These are phyloP conservation scores for Leccinum ponderosum DNA, from an alignment of 1,284 basidiomycete genomes.

Conservation along the genomic window DNA sequence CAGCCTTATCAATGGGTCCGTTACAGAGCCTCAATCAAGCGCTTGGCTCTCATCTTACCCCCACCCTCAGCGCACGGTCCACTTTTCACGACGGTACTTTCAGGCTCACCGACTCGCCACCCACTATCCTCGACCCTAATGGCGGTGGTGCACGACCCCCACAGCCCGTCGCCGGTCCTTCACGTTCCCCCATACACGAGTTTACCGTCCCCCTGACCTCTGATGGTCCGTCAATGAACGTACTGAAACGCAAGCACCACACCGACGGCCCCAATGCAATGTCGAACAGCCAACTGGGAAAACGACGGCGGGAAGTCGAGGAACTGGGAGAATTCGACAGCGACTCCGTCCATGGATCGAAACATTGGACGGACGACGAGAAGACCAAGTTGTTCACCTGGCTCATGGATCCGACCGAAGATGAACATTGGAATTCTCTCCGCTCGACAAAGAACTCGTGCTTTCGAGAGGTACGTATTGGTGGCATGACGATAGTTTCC, in stretches of 20 bases:
- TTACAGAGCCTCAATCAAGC: slow-evolving; percentile 37
- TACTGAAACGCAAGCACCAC: slow-evolving; percentile 51
- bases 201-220: slow-evolving; percentile 31
- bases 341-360: slow-evolving; percentile 60
- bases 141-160: slow-evolving; percentile 22
- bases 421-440: slow-evolving; percentile 73
- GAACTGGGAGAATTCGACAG: slow-evolving; percentile 47
- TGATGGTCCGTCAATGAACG: slow-evolving; percentile 24
- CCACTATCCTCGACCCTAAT: slow-evolving; percentile 33
- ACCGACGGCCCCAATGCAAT: slow-evolving; percentile 40
- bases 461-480: slow-evolving; percentile 60
- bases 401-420: slow-evolving; percentile 67
- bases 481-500: not conserved
- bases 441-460: slow-evolving; percentile 77
- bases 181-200: slow-evolving; percentile 36
- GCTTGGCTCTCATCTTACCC: slow-evolving; percentile 34
- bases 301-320: slow-evolving; percentile 52
- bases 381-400: slow-evolving; percentile 71
- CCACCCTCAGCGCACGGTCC: slow-evolving; percentile 30
- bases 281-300: slow-evolving; percentile 37
- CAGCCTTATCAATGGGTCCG: slow-evolving; percentile 6
- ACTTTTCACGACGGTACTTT: slow-evolving; percentile 33
- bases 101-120: slow-evolving; percentile 34
- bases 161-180: slow-evolving; percentile 31
- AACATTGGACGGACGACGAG: slow-evolving; percentile 80